Conservation (phyloP, 192 early-diverging fungal genomes). For the Lobosporangium transversale region DNA sequence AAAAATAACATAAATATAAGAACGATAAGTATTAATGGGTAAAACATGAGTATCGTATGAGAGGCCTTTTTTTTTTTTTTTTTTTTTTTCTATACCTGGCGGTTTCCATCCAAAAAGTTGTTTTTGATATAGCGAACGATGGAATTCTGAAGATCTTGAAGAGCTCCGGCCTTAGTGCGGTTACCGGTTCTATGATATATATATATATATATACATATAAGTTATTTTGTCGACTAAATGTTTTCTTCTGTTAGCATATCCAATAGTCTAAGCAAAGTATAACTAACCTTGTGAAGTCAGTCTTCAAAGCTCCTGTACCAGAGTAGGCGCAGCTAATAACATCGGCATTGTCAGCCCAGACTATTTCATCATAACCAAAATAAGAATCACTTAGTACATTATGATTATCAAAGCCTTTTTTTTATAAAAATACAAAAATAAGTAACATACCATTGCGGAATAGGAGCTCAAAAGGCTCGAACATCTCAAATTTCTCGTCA, state of each 20-base stretch:
- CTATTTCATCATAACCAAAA: constrained; percentile 49
- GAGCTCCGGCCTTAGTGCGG: constrained; percentile 82
- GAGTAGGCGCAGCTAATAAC: constrained; percentile 90
- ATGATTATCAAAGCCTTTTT: too few relatives aligned
- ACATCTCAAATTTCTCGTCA: constrained; percentile 71
- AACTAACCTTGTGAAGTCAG: constrained; percentile 88
- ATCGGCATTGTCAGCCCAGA: constrained; percentile 99
- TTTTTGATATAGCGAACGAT: constrained; percentile 90
- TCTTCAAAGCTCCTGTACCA: constrained; percentile 97
- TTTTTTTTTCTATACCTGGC: constrained; percentile 63
- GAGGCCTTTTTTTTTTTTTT: not conserved
- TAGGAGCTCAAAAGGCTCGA: constrained; percentile 70
- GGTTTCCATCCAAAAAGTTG: constrained; percentile 93
- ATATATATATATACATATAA: not conserved
- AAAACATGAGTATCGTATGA: too few relatives aligned
- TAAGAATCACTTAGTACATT: too few relatives aligned
- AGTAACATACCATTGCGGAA: constrained; percentile 82
- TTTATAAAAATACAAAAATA: too few relatives aligned
- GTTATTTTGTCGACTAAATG: too few relatives aligned
- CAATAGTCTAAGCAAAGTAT: not conserved
- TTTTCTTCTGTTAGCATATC: not conserved
- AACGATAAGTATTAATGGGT: not conserved
- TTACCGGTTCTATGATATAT: constrained; percentile 77
- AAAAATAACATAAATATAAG: constrained; percentile 12
- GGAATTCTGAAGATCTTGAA: constrained; percentile 86